Conservation (phyloP, 2,329 filamentous ascomycete genomes). For the Diaporthe citrichinensis region DNA sequence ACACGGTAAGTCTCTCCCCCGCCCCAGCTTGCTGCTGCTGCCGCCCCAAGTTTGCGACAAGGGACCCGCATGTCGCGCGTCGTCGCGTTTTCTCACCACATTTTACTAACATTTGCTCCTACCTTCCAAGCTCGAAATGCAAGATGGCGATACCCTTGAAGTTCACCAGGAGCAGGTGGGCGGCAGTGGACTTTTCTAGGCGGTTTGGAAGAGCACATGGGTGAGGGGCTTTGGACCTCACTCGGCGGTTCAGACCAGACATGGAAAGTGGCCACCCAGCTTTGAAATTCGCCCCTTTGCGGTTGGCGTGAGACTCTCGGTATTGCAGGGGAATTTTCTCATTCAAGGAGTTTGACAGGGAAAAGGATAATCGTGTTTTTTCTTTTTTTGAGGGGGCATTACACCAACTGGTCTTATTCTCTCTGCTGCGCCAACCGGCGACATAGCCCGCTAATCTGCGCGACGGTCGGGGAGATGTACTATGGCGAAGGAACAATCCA, state of each 20-base stretch:
- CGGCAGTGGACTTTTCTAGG: slow-evolving; percentile 61
- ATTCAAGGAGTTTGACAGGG: slow-evolving; percentile 35
- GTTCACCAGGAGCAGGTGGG: slow-evolving; percentile 99
- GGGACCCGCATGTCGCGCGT: neutral
- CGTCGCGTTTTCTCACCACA: neutral
- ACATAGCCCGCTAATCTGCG: slow-evolving; percentile 26
- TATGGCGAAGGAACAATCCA: neutral
- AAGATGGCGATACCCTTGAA: slow-evolving; percentile 94
- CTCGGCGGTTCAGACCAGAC: slow-evolving; percentile 19
- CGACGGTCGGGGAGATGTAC: slow-evolving; percentile 25
- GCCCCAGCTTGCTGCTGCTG: neutral
- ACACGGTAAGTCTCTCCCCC: slow-evolving; percentile 75
- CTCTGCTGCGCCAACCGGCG: slow-evolving; percentile 16
- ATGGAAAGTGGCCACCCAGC: slow-evolving; percentile 20
- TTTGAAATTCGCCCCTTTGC: slow-evolving; percentile 25
- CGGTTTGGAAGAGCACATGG: slow-evolving; percentile 3
- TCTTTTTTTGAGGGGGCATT: neutral
- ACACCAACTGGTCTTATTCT: slow-evolving; percentile 19
- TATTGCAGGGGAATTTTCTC: slow-evolving; percentile 24
- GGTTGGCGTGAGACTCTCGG: slow-evolving; percentile 30
- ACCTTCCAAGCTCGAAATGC: slow-evolving; percentile 86
- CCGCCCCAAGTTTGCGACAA: neutral
- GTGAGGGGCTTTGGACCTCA: neutral
- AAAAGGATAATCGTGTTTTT: slow-evolving; percentile 37
- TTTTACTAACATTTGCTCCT: neutral